Conservation (phyloP, 495 filamentous ascomycete species). For the Physcia stellaris region DNA sequence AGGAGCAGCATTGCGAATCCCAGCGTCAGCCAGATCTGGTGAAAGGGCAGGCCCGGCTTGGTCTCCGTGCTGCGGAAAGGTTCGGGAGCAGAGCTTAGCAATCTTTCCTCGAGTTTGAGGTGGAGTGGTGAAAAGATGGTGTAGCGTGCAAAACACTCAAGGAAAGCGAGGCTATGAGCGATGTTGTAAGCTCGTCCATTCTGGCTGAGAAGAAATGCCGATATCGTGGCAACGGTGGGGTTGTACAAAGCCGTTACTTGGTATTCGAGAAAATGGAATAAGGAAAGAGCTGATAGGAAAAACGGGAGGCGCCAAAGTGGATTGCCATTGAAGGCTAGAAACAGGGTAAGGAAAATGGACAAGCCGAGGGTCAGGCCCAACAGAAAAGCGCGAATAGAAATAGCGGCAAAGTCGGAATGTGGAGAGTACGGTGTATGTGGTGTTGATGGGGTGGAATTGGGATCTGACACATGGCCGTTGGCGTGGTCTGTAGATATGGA, state of each 20-base stretch:
- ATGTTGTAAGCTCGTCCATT: conserved; percentile 79
- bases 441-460: not conserved
- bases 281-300: conserved; percentile 59
- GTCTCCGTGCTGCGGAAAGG: not conserved
- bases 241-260: conserved; percentile 77
- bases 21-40: conserved; percentile 21
- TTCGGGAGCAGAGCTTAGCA: conserved; percentile 17
- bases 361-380: conserved; percentile 36
- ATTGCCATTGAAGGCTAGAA: conserved; percentile 27
- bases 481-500: too few species aligned
- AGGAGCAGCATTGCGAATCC: conserved; percentile 52
- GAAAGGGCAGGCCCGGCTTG: not conserved
- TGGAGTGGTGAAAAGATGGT: conserved; percentile 42
- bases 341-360: conserved; percentile 37
- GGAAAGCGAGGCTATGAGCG: conserved; percentile 58
- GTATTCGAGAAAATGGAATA: conserved; percentile 96
- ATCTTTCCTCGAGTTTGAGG: conserved; percentile 11
- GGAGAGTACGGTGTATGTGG: not conserved
- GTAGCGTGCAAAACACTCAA: conserved; percentile 54
- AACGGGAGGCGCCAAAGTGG: conserved; percentile 72
- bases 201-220: conserved; percentile 68
- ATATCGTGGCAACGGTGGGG: conserved; percentile 51
- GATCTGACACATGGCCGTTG: too few species aligned
- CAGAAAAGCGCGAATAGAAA: conserved; percentile 59
- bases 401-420: conserved; percentile 50